phyloP scores from a whole-genome alignment of 441 rosid species.

The Syzygium syzygioides region DNA sequence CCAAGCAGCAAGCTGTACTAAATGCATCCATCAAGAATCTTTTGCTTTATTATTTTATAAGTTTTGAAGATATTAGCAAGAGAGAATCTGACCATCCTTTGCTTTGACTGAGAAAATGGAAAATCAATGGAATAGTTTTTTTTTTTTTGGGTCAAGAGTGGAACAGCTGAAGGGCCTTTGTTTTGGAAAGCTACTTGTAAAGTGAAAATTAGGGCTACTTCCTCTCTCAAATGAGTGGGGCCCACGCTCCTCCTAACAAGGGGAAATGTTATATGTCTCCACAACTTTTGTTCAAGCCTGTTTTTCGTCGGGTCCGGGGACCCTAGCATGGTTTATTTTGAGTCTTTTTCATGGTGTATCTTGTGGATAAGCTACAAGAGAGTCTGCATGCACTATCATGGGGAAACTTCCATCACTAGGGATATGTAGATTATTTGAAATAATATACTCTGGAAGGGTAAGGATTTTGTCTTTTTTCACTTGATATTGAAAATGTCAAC shows the following conservation, averaged over 20 bases:
- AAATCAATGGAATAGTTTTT: too few relatives aligned
- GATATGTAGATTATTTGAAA: slow-evolving; percentile 75
- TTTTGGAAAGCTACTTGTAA: too few relatives aligned
- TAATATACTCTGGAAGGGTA: slow-evolving; percentile 63
- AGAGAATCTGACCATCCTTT: too few relatives aligned
- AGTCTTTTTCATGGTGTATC: background rate
- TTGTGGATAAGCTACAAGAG: slow-evolving; percentile 69
- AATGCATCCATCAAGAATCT: background rate
- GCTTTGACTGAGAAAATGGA: too few relatives aligned
- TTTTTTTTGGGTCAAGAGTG: too few relatives aligned
- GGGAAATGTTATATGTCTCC: slow-evolving; percentile 48
- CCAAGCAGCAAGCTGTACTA: background rate
- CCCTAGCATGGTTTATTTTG: background rate
- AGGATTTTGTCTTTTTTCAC: slow-evolving; percentile 4
- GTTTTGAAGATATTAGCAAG: too few relatives aligned
- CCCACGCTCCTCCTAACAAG: slow-evolving; percentile 18
- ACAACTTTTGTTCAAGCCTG: slow-evolving; percentile 91
- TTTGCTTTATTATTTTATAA: too few relatives aligned
- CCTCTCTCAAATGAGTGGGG: too few relatives aligned
- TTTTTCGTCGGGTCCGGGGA: slow-evolving; percentile 62
- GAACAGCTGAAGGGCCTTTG: too few relatives aligned
- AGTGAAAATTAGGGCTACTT: too few relatives aligned
- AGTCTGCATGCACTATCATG: slow-evolving; percentile 80
- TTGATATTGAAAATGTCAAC: background rate
- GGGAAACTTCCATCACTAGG: slow-evolving; percentile 79